Percentiles rank a stretch among this genome's conserved stretches.
Conservation (phyloP, 768 basidiomycete genomes). For the Mycena rebaudengoi region DNA sequence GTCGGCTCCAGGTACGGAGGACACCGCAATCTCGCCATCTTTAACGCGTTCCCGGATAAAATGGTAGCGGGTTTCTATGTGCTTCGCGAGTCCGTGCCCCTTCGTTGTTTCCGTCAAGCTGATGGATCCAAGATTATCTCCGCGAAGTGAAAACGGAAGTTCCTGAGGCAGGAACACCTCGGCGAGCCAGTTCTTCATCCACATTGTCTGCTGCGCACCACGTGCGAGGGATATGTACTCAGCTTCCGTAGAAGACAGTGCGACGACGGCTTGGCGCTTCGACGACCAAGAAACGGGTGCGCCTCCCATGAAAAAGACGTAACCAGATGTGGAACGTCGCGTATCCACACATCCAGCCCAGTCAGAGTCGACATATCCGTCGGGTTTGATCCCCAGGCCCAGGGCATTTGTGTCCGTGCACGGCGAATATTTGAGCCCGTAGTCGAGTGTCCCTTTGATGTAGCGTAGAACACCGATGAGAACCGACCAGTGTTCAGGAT, state of each 20-base stretch:
- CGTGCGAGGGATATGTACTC: constrained; percentile 45
- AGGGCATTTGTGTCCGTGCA: background rate
- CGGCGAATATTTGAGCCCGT: constrained; percentile 26
- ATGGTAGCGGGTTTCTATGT: no score
- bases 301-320: constrained; percentile 36
- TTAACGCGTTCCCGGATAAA: no score
- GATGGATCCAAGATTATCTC: constrained; percentile 39
- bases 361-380: constrained; percentile 41
- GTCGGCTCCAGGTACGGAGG: no score
- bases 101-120: background rate
- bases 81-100: background rate
- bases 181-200: constrained; percentile 26
- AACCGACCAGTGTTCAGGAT: constrained; percentile 35
- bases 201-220: constrained; percentile 37
- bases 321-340: constrained; percentile 35
- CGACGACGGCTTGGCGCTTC: constrained; percentile 40
- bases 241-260: constrained; percentile 43
- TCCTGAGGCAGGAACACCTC: constrained; percentile 14
- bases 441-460: no score
- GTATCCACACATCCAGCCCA: constrained; percentile 35
- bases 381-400: constrained; percentile 24
- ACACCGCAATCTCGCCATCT: no score
- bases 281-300: constrained; percentile 39
- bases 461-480: constrained; percentile 33
- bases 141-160: constrained; percentile 7